Evolutionary conservation across 2,329 filamentous ascomycete genomes (phyloP).

Genomic region (Penicillium verrucosum): DNA sequence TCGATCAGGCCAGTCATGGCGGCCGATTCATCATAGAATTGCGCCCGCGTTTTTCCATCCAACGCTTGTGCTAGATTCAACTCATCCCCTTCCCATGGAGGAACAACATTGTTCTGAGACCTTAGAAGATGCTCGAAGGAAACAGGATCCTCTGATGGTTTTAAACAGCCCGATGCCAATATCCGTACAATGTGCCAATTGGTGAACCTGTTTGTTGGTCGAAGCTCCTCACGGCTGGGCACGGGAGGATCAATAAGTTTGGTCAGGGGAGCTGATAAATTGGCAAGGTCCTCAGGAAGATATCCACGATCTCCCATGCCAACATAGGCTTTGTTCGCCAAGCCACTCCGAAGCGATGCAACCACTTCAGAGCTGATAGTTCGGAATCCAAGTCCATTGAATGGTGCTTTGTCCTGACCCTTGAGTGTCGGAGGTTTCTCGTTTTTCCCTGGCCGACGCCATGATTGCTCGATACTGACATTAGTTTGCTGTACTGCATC

Average conservation of each 20-base stretch:
- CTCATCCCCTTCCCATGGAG: slow-evolving; percentile 31
- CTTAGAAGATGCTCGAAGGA: slow-evolving; percentile 43
- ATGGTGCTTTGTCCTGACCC: slow-evolving; percentile 23
- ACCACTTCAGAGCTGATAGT: slow-evolving; percentile 60
- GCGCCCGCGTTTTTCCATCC: slow-evolving; percentile 22
- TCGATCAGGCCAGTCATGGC: slow-evolving; percentile 35
- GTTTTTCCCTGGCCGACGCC: slow-evolving; percentile 31
- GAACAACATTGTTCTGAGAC: slow-evolving; percentile 27
- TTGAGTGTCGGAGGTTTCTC: slow-evolving; percentile 15
- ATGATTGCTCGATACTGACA: slow-evolving; percentile 35
- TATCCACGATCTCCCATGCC: slow-evolving; percentile 37
- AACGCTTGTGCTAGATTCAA: slow-evolving; percentile 20
- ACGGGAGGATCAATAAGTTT: slow-evolving; percentile 16
- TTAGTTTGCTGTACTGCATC: slow-evolving; percentile 34
- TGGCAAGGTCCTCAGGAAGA: slow-evolving; percentile 31
- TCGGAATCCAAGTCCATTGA: slow-evolving; percentile 41
- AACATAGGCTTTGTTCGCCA: slow-evolving; percentile 46
- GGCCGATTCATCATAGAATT: slow-evolving; percentile 35
- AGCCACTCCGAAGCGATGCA: slow-evolving; percentile 52
- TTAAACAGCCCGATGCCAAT: slow-evolving; percentile 48
- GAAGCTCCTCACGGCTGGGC: slow-evolving; percentile 23
- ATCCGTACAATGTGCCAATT: slow-evolving; percentile 49
- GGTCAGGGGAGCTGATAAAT: slow-evolving; percentile 21
- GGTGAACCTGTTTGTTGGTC: slow-evolving; percentile 29
- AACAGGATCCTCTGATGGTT: slow-evolving; percentile 45